Conservation (phyloP, 192 early-diverging fungal species). For the Jimgerdemannia flammicorona region DNA sequence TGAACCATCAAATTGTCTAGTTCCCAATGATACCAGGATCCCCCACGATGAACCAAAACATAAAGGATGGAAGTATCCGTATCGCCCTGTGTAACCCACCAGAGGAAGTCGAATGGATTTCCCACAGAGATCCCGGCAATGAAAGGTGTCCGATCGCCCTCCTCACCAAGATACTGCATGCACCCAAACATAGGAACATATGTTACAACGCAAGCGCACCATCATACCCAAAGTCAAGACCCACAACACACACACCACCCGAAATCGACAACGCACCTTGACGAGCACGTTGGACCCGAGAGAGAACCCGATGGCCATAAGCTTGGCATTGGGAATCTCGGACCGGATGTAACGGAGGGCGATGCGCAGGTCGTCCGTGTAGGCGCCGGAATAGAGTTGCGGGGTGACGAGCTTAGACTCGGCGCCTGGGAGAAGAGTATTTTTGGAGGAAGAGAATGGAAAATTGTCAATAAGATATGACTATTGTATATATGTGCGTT, state of each 20-base stretch:
- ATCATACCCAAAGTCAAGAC: constrained; percentile 2
- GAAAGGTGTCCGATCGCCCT: constrained; percentile 70
- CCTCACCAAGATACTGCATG: constrained; percentile 73
- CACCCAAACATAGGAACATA: constrained; percentile 5
- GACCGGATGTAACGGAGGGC: constrained; percentile 53
- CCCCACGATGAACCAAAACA: too few relatives aligned
- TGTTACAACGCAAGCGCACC: not conserved
- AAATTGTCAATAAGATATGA: too few relatives aligned
- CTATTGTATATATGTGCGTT: not conserved
- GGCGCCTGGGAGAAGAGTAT: constrained; percentile 23
- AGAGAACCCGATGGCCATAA: constrained; percentile 85
- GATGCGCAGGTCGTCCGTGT: constrained; percentile 75
- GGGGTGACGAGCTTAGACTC: constrained; percentile 72
- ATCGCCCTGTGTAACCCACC: constrained; percentile 30
- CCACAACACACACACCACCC: not conserved
- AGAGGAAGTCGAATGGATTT: constrained; percentile 84
- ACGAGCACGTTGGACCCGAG: constrained; percentile 90
- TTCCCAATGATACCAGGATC: too few relatives aligned
- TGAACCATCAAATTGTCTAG: too few relatives aligned
- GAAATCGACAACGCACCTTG: constrained; percentile 47
- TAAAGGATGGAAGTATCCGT: constrained; percentile 32
- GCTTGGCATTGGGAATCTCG: constrained; percentile 52
- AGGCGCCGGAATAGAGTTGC: constrained; percentile 78
- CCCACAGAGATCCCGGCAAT: constrained; percentile 72
- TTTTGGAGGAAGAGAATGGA: not conserved